These are phyloP conservation scores for Eutrema salsugineum DNA, from an alignment of 441 rosid species.

Conservation along the genomic window DNA sequence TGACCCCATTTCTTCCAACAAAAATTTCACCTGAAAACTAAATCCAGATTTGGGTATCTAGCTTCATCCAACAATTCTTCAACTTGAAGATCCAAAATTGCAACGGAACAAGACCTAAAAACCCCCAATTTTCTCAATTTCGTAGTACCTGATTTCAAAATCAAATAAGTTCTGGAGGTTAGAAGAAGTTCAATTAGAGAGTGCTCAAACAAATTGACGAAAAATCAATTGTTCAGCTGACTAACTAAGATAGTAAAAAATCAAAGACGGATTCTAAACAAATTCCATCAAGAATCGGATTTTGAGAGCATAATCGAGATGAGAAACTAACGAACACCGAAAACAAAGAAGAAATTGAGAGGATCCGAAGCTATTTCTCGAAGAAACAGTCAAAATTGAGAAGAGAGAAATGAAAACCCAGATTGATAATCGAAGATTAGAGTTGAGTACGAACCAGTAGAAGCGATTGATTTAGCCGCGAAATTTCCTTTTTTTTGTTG, in stretches of 20 bases:
- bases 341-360: neutral
- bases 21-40: neutral
- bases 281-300: neutral
- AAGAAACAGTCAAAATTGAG: neutral
- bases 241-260: conserved; percentile 17
- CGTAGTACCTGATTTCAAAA: neutral
- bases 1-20: conserved; percentile 21
- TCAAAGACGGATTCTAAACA: neutral
- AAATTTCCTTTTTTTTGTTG: neutral
- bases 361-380: conserved; percentile 11
- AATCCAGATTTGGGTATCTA: neutral
- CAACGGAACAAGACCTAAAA: neutral
- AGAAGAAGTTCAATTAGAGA: neutral
- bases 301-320: neutral
- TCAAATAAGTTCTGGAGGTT: neutral
- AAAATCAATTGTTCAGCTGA: neutral
- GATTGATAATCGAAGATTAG: conserved; percentile 1
- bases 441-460: conserved; percentile 28
- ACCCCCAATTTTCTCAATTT: neutral
- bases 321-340: neutral
- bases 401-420: neutral
- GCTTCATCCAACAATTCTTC: neutral
- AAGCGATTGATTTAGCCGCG: conserved; percentile 26
- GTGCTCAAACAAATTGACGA: neutral
- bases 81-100: conserved; percentile 4